Evolutionary conservation across 495 filamentous ascomycete species (phyloP).

Genomic region (Xylona heveae): DNA sequence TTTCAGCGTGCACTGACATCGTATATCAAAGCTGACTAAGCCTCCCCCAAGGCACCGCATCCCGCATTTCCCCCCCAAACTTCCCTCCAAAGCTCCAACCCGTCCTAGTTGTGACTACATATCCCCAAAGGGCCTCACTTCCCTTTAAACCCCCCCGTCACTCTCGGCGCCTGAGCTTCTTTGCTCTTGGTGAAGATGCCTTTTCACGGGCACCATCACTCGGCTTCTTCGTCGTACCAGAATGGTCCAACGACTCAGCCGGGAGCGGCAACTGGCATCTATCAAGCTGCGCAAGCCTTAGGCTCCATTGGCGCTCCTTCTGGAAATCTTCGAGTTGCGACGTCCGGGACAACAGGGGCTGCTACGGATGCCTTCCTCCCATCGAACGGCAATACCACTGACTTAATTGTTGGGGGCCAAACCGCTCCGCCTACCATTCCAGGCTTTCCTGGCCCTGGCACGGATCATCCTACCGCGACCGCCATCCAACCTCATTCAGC

Average conservation of each 20-base stretch:
- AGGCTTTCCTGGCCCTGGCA: conserved; percentile 8
- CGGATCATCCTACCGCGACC: not conserved
- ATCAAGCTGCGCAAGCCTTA: conserved; percentile 22
- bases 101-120: too few species aligned
- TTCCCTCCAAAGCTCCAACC: too few species aligned
- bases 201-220: conserved; percentile 8
- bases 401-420: conserved; percentile 8
- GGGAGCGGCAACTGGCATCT: conserved; percentile 12
- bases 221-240: conserved; percentile 4
- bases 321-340: conserved; percentile 16
- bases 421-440: conserved; percentile 10
- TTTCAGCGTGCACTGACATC: too few species aligned
- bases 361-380: conserved; percentile 16
- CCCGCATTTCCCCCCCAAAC: too few species aligned
- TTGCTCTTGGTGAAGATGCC: conserved; percentile 5
- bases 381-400: conserved; percentile 12
- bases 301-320: conserved; percentile 26
- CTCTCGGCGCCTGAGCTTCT: not conserved
- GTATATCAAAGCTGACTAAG: too few species aligned
- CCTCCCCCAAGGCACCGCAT: too few species aligned
- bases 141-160: not conserved
- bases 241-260: conserved; percentile 3
- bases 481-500: conserved; percentile 21
- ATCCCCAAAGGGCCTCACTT: too few species aligned
- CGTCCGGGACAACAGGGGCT: conserved; percentile 14